phyloP scores from a whole-genome alignment of 495 filamentous ascomycete species.

The Aspergillus heteromorphus region DNA sequence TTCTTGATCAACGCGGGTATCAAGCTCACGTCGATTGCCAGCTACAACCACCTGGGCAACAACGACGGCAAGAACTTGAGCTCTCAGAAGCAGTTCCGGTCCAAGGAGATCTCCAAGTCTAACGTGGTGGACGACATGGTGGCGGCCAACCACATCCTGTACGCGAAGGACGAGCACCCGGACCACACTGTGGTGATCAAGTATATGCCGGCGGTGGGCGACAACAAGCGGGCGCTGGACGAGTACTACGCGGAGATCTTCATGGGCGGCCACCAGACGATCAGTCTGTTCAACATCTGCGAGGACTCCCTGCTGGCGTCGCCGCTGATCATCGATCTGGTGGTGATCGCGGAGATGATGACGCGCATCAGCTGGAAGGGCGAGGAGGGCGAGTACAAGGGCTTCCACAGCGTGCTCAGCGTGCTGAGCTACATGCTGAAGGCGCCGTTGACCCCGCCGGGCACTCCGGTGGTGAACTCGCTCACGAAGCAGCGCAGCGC shows the following conservation, averaged over 20 bases:
- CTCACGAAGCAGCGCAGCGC: conserved; percentile 94
- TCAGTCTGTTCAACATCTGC: conserved; percentile 97
- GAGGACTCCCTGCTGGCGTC: conserved; percentile 98
- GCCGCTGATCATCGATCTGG: conserved; percentile 94
- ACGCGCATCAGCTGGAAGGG: conserved; percentile 91
- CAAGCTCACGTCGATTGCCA: conserved; percentile 97
- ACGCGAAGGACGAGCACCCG: conserved; percentile 80
- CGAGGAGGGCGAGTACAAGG: conserved; percentile 67
- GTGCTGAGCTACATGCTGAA: conserved; percentile 99
- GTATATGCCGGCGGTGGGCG: conserved; percentile 98
- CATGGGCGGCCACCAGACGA: conserved; percentile 97
- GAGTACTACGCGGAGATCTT: conserved; percentile 99
- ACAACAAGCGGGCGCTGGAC: conserved; percentile 97
- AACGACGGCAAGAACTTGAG: conserved; percentile 98
- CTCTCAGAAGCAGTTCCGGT: conserved; percentile 96
- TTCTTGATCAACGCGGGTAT: conserved; percentile 98
- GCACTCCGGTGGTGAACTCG: conserved; percentile 93
- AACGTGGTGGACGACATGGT: conserved; percentile 99
- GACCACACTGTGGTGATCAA: conserved; percentile 92
- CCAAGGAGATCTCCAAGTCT: conserved; percentile 98
- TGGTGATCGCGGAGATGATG: conserved; percentile 92
- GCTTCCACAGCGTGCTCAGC: conserved; percentile 96
- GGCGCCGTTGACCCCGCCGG: conserved; percentile 91
- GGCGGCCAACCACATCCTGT: conserved; percentile 85
- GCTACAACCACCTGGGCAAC: conserved; percentile 99